Evolutionary conservation across 106 monocot genomes (phyloP), one percentile per base, ranked within the genome.

Genomic region (Dendrobium chrysotoxum): DNA sequence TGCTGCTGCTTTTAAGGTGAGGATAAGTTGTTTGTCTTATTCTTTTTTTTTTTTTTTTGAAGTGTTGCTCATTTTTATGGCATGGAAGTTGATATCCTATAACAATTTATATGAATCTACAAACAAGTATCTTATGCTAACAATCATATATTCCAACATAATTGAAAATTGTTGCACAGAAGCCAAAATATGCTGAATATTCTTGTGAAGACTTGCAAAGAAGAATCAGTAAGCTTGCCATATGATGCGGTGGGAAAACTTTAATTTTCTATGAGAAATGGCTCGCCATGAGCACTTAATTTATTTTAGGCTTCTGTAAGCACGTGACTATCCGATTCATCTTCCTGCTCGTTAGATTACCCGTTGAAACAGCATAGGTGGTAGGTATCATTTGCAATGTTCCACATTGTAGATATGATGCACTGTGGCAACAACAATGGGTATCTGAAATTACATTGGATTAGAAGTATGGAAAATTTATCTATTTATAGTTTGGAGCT

Each of bases 1-100:
- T 87, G 98, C 98, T 78, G 98, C 98, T 79, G 98, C 98, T 82
- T 98, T 98, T 82, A 95, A 98, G 98, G 98, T 98, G 40, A 84
- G 58, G 67, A 45, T 75, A 30, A 61, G 7, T 40, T 40, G 0
- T 8, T 0, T 74, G 1, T 40, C 13, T 74, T 74, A 38, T 35
- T 73, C 0, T 15, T 42, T 41, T 40, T 41, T 21, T 74, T 40
- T 7, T 35, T 35, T 35, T 7, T 68, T 7, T 25, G 0, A 64
- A 26, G 31, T 31, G 35, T 11, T 31, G 2, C 23, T 61, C 1
- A 8, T 23, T 61, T 61, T 61, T 61, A n/a, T 5, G 21, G 21
- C 15, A n/a, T n/a, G 61, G 23, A 61, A n/a, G 4, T n/a, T 61
- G 61, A 61, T 61, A 23, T 23, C 23, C 61, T 23, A 61, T n/a